Evolutionary conservation across 208 protist genomes (phyloP).

Genomic region (Porcisia hertigi): DNA sequence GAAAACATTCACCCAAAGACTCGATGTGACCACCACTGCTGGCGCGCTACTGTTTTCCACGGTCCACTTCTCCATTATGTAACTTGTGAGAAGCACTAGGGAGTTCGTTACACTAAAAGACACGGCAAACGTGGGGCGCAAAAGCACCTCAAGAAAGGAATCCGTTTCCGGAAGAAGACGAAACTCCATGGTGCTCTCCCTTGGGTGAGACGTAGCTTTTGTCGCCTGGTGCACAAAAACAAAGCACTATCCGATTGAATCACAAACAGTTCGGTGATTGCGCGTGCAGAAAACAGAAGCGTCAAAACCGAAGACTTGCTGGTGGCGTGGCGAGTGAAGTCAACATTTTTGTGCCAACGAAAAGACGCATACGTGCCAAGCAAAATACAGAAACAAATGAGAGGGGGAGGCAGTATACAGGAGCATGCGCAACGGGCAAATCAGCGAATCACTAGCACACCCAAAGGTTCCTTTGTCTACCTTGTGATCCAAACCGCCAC

Average conservation of each 20-base stretch:
- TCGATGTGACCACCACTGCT: slow-evolving; percentile 29
- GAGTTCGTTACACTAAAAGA: slow-evolving; percentile 33
- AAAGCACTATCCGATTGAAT: not conserved
- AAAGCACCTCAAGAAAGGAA: slow-evolving; percentile 39
- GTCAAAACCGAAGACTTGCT: not conserved
- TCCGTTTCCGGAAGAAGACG: slow-evolving; percentile 42
- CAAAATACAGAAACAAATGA: not conserved
- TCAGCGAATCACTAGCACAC: not conserved
- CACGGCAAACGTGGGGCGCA: slow-evolving; percentile 44
- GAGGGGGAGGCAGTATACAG: not conserved
- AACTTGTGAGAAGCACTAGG: slow-evolving; percentile 39
- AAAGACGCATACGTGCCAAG: not conserved
- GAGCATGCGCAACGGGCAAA: not conserved
- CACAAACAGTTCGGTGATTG: not conserved
- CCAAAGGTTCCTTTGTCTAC: not conserved
- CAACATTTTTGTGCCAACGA: not conserved
- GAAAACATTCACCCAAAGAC: slow-evolving; percentile 36
- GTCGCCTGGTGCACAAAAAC: not conserved
- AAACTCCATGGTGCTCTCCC: slow-evolving; percentile 32
- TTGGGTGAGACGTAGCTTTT: not conserved
- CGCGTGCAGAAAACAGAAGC: not conserved
- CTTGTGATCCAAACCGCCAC: not conserved
- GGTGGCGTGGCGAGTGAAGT: not conserved
- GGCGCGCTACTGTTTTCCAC: slow-evolving; percentile 39
- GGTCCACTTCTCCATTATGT: slow-evolving; percentile 47